Evolutionary conservation across 352 stramenopile species (phyloP).

Genomic region (Phytophthora uliginosa): DNA sequence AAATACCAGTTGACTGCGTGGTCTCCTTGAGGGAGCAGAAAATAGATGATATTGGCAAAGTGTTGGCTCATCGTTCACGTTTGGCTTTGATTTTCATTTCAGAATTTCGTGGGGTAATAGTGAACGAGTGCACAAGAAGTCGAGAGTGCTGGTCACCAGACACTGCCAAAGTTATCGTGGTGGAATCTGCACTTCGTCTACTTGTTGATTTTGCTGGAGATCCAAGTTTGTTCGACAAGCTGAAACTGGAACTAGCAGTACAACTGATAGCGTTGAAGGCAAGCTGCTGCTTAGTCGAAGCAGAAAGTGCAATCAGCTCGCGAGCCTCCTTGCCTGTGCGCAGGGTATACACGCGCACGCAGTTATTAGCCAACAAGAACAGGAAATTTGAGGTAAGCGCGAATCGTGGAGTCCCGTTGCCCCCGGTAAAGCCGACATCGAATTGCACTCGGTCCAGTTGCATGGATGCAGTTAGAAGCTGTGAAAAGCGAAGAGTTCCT

Average conservation of each 20-base stretch:
- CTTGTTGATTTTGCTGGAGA: constrained; percentile 5
- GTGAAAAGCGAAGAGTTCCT: constrained; percentile 44
- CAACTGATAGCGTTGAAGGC: constrained; percentile 40
- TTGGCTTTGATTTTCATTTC: constrained; percentile 18
- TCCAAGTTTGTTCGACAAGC: neutral
- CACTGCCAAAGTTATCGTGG: constrained; percentile 32
- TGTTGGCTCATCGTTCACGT: constrained; percentile 14
- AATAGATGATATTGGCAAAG: constrained; percentile 4
- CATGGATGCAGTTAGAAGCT: constrained; percentile 39
- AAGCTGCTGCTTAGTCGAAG: constrained; percentile 20
- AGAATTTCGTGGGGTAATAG: constrained; percentile 5
- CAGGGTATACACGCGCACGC: constrained; percentile 39
- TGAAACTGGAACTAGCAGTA: constrained; percentile 3
- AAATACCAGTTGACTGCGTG: constrained; percentile 24
- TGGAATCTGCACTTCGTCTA: neutral
- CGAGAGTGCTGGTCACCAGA: constrained; percentile 33
- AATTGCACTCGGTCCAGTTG: constrained; percentile 34
- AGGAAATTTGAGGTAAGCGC: constrained; percentile 44
- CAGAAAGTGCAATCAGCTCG: constrained; percentile 27
- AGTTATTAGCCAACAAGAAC: constrained; percentile 46
- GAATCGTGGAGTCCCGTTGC: constrained; percentile 47
- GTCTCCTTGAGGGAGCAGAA: neutral
- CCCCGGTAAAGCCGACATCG: constrained; percentile 36
- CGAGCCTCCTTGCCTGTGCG: constrained; percentile 34
- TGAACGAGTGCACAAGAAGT: constrained; percentile 37